Conservation (phyloP, 495 filamentous ascomycete species). For the Elaphomyces granulatus region DNA sequence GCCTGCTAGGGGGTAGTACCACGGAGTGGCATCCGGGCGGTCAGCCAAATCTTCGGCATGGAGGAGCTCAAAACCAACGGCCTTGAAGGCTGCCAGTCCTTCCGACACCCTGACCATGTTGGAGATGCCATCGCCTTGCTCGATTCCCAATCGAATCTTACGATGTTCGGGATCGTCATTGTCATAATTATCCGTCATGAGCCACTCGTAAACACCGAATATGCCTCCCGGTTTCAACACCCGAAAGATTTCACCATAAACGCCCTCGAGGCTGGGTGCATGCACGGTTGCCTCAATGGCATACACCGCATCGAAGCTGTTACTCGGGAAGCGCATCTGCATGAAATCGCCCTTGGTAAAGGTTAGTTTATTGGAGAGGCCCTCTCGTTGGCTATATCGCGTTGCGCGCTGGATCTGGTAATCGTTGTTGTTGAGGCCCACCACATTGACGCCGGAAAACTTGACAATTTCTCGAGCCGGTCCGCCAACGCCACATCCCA, state of each 20-base stretch:
- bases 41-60: slow-evolving; percentile 85
- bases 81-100: slow-evolving; percentile 70
- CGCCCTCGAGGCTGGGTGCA: slow-evolving; percentile 84
- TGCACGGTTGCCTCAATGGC: slow-evolving; percentile 97
- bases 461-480: slow-evolving; percentile 96
- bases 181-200: slow-evolving; percentile 96
- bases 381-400: slow-evolving; percentile 67
- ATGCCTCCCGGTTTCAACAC: slow-evolving; percentile 92
- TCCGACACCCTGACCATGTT: slow-evolving; percentile 94
- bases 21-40: slow-evolving; percentile 62
- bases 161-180: slow-evolving; percentile 78
- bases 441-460: slow-evolving; percentile 80
- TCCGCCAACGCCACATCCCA: slow-evolving; percentile 94
- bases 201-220: slow-evolving; percentile 98
- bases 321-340: slow-evolving; percentile 95
- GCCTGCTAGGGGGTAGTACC: slow-evolving; percentile 90
- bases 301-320: slow-evolving; percentile 90
- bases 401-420: slow-evolving; percentile 96
- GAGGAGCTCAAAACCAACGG: slow-evolving; percentile 74
- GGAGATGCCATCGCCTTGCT: slow-evolving; percentile 92
- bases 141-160: slow-evolving; percentile 84
- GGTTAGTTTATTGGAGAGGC: slow-evolving; percentile 63
- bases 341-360: slow-evolving; percentile 98
- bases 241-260: slow-evolving; percentile 88
- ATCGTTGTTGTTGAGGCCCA: slow-evolving; percentile 98